Evolutionary conservation across 208 protist genomes (phyloP).

Genomic region (Crithidia thermophila): DNA sequence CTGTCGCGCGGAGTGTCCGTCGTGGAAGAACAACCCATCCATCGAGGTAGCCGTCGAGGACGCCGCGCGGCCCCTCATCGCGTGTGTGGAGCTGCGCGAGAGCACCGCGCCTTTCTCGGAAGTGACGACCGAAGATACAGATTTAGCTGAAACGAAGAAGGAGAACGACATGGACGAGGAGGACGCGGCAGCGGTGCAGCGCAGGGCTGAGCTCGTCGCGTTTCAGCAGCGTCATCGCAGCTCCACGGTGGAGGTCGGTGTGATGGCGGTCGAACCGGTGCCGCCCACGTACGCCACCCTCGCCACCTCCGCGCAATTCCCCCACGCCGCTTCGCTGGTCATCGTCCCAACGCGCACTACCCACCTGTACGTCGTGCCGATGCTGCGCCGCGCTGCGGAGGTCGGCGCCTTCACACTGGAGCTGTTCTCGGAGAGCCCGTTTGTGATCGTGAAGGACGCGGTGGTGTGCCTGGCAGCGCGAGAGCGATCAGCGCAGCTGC

Average conservation of each 20-base stretch:
- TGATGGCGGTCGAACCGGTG: conserved; percentile 42
- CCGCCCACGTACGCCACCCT: conserved; percentile 48
- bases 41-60: conserved; percentile 41
- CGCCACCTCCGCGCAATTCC: conserved; percentile 37
- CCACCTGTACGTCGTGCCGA: conserved; percentile 64
- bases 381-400: conserved; percentile 65
- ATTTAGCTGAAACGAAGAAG: neutral
- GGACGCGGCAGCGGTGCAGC: conserved; percentile 14
- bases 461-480: conserved; percentile 41
- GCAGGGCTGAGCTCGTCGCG: conserved; percentile 36
- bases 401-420: conserved; percentile 61
- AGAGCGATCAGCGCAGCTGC: conserved; percentile 42
- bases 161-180: conserved; percentile 13
- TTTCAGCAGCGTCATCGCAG: conserved; percentile 48
- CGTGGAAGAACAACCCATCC: conserved; percentile 87
- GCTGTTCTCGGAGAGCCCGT: conserved; percentile 58
- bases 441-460: conserved; percentile 41
- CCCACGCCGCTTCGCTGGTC: conserved; percentile 26
- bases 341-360: conserved; percentile 25
- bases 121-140: neutral
- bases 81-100: conserved; percentile 48
- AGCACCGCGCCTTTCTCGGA: neutral
- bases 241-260: conserved; percentile 42
- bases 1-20: conserved; percentile 50
- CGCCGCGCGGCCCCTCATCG: conserved; percentile 29